Conservation (phyloP, 2,329 filamentous ascomycete genomes). For the Furcasterigmium sp. region DNA sequence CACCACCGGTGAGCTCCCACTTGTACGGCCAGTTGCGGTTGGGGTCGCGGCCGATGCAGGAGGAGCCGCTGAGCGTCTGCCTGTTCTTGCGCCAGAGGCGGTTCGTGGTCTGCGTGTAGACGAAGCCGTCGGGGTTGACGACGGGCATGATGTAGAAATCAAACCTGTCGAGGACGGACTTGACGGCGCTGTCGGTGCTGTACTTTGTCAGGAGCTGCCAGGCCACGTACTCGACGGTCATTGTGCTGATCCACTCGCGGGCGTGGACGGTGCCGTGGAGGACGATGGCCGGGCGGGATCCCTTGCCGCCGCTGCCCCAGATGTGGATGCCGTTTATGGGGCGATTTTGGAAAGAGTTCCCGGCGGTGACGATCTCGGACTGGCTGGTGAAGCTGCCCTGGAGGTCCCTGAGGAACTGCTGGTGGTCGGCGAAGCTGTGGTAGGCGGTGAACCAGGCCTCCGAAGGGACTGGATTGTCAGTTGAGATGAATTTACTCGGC, state of each 20-base stretch:
- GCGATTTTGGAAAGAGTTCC: constrained; percentile 37
- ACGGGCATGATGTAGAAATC: constrained; percentile 51
- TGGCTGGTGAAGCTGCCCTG: constrained; percentile 34
- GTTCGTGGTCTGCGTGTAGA: constrained; percentile 37
- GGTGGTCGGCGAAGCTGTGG: constrained; percentile 43
- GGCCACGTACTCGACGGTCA: constrained; percentile 41
- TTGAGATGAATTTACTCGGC: constrained; percentile 9
- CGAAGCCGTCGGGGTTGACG: constrained; percentile 44
- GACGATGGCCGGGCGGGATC: constrained; percentile 42
- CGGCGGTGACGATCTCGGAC: constrained; percentile 39
- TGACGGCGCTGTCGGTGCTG: constrained; percentile 26
- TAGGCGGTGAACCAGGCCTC: constrained; percentile 43
- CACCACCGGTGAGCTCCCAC: constrained; percentile 39
- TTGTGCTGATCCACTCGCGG: constrained; percentile 47
- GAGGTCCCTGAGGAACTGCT: constrained; percentile 37
- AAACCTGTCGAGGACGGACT: constrained; percentile 45
- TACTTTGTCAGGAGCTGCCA: constrained; percentile 34
- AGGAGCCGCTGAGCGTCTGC: constrained; percentile 23
- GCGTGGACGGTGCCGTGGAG: constrained; percentile 47
- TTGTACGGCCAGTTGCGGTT: constrained; percentile 50
- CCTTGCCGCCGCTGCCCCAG: constrained; percentile 31
- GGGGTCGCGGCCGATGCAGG: constrained; percentile 44
- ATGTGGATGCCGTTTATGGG: constrained; percentile 54
- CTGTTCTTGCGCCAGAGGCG: constrained; percentile 51
- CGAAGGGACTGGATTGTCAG: constrained; percentile 2